Evolutionary conservation across 1,139 yeast species (phyloP).

Genomic region (Candida sojae): DNA sequence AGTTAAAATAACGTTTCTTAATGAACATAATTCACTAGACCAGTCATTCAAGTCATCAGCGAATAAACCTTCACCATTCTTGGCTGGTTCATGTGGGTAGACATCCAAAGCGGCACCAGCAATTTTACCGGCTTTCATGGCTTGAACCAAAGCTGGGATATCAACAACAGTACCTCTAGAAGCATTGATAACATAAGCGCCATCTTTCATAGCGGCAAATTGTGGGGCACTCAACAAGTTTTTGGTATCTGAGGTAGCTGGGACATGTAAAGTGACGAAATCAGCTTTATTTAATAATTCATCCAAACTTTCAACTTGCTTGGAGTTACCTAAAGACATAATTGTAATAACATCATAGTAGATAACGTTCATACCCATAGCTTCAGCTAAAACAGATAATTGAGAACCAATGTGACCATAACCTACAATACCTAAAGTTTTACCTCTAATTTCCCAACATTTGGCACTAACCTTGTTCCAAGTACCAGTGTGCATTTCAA

Average conservation of each 20-base stretch:
- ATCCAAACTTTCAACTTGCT: conserved; percentile 83
- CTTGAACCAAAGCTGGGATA: conserved; percentile 88
- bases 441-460: conserved; percentile 99
- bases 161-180: conserved; percentile 98
- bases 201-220: conserved; percentile 95
- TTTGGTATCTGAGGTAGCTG: conserved; percentile 90
- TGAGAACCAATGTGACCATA: conserved; percentile 99
- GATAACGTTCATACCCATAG: conserved; percentile 96
- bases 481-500: conserved; percentile 93
- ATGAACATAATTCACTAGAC: conserved; percentile 78
- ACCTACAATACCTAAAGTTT: conserved; percentile 95
- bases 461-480: conserved; percentile 96
- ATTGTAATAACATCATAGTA: conserved; percentile 91
- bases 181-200: conserved; percentile 91
- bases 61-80: conserved; percentile 87
- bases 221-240: conserved; percentile 88
- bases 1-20: conserved; percentile 87
- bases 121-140: conserved; percentile 88
- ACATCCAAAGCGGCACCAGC: conserved; percentile 99
- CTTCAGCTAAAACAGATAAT: conserved; percentile 93
- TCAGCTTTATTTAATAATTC: conserved; percentile 82
- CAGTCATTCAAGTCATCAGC: conserved; percentile 72
- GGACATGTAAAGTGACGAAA: conserved; percentile 92
- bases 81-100: conserved; percentile 96
- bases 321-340: conserved; percentile 97